Conservation (phyloP, 2,329 filamentous ascomycete species). For the Talaromyces piceae region DNA sequence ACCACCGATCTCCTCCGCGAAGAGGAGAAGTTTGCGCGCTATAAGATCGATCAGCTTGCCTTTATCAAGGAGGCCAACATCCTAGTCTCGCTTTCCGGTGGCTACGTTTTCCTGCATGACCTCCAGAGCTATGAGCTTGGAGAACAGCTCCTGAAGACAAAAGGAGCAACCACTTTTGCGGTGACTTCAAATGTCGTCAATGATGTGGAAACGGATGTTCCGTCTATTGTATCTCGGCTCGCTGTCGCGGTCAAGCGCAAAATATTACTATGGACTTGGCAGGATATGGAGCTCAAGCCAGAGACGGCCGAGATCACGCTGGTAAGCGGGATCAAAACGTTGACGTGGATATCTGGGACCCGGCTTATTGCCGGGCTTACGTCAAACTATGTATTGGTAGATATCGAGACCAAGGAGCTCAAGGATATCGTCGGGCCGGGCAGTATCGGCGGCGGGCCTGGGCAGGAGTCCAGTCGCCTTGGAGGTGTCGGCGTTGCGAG, state of each 20-base stretch:
- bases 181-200: conserved; percentile 94
- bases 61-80: conserved; percentile 93
- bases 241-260: conserved; percentile 90
- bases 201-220: conserved; percentile 77
- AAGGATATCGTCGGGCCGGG: conserved; percentile 75
- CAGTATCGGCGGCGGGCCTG: conserved; percentile 57
- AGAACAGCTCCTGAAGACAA: conserved; percentile 73
- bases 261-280: conserved; percentile 88
- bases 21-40: conserved; percentile 85
- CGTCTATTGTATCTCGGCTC: conserved; percentile 83
- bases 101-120: conserved; percentile 82
- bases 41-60: conserved; percentile 86
- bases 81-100: conserved; percentile 84
- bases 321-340: conserved; percentile 73
- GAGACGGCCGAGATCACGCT: conserved; percentile 71
- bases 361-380: conserved; percentile 87
- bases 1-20: conserved; percentile 82
- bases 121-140: conserved; percentile 74
- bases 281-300: conserved; percentile 75
- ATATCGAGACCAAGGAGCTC: conserved; percentile 66
- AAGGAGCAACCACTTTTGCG: conserved; percentile 82
- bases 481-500: conserved; percentile 75
- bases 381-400: conserved; percentile 80
- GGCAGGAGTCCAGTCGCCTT: conserved; percentile 64
- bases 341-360: conserved; percentile 85